Evolutionary conservation across 2,329 filamentous ascomycete genomes (phyloP).

Genomic region (Fusarium marasasianum): DNA sequence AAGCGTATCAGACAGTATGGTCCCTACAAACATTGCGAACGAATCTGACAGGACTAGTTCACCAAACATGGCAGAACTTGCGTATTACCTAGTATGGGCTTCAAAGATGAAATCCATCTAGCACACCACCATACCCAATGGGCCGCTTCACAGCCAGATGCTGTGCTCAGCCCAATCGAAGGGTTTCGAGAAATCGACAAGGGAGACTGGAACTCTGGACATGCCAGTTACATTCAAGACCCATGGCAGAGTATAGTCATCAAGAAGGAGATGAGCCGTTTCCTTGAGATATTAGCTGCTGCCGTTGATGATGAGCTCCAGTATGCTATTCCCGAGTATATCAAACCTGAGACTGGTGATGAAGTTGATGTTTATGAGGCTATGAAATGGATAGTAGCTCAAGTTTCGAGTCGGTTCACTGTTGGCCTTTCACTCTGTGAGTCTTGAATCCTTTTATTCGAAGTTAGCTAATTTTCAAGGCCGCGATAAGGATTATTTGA

Average conservation of each 20-base stretch:
- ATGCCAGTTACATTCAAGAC: conserved; percentile 47
- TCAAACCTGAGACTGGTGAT: conserved; percentile 41
- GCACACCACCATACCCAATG: conserved; percentile 52
- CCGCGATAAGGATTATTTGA: conserved; percentile 48
- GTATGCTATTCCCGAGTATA: conserved; percentile 45
- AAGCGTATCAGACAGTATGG: conserved; percentile 45
- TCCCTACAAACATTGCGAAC: fast-evolving
- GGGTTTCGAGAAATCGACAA: conserved; percentile 53
- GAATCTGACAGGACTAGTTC: conserved; percentile 36
- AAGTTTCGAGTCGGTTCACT: conserved; percentile 46
- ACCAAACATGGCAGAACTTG: conserved; percentile 53
- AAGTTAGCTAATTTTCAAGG: conserved; percentile 17
- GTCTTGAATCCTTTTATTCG: not conserved
- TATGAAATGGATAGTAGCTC: conserved; percentile 44
- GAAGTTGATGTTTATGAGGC: conserved; percentile 45
- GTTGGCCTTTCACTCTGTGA: conserved; percentile 46
- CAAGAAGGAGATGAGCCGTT: conserved; percentile 49
- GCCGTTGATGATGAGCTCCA: conserved; percentile 49
- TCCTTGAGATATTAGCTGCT: conserved; percentile 46
- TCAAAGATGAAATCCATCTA: conserved; percentile 53
- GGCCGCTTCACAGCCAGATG: conserved; percentile 52
- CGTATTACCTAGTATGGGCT: conserved; percentile 52
- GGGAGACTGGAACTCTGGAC: conserved; percentile 50
- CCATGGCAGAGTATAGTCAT: conserved; percentile 49
- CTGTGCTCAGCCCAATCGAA: conserved; percentile 45